Evolutionary conservation across 2,329 filamentous ascomycete genomes (phyloP).

Genomic region (Aspergillus niger): DNA sequence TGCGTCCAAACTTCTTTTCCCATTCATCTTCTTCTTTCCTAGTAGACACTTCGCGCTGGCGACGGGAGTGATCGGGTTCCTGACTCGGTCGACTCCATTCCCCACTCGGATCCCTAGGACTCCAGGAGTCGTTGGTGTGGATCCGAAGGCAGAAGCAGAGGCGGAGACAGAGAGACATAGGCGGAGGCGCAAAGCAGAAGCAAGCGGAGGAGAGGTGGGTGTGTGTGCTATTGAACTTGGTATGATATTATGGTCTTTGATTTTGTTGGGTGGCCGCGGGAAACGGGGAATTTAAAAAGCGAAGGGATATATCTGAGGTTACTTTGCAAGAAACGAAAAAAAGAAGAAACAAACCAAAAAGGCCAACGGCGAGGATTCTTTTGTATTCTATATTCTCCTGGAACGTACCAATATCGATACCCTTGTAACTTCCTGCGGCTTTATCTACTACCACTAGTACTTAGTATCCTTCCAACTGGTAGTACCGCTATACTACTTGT

Average conservation of each 20-base stretch:
- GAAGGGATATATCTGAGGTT: constrained; percentile 4
- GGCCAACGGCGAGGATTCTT: constrained; percentile 14
- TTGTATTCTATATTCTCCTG: constrained; percentile 28
- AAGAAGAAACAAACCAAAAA: constrained; percentile 17
- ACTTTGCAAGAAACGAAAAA: constrained; percentile 15
- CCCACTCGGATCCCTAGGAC: background rate
- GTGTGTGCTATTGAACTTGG: background rate
- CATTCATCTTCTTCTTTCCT: constrained; percentile 19
- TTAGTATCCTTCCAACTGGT: background rate
- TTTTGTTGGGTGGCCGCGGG: constrained; percentile 14
- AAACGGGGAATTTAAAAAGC: constrained; percentile 21
- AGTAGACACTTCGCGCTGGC: constrained; percentile 15
- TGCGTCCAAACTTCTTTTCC: constrained; percentile 19
- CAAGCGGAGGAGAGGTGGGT: background rate
- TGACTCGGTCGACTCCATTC: background rate
- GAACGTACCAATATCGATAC: constrained; percentile 39
- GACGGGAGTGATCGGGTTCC: background rate
- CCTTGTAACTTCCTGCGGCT: constrained; percentile 28
- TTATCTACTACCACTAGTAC: background rate
- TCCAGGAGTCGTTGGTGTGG: constrained; percentile 7
- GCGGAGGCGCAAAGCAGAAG: background rate
- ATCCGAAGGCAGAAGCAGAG: constrained; percentile 1
- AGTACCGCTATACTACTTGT: too few species aligned
- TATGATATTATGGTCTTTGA: background rate
- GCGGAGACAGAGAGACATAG: background rate